Evolutionary conservation across 1,139 yeast genomes (phyloP), one percentile per base, ranked within the genome.

Genomic region (Protomyces pachydermus): DNA sequence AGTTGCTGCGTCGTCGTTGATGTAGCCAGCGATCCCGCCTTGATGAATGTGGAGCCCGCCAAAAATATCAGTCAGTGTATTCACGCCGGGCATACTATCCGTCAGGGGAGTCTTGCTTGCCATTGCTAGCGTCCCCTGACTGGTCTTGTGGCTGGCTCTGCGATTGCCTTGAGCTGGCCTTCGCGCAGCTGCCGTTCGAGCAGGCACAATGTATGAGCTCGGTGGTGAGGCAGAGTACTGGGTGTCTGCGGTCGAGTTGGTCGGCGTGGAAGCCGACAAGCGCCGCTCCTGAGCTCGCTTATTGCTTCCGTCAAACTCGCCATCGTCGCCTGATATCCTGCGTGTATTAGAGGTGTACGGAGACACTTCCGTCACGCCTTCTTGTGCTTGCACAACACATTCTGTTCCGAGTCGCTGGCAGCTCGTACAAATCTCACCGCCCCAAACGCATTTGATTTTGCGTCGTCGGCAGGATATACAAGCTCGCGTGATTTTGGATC

Each of bases 401-500:
- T 60, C 64, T 16, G 46, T 56, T n/a, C 48, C 38, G 32, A 60
- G 58, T n/a, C 64, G 45, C 37, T 42, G 48, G 37, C 64, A 60
- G 16, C 54, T 53, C 39, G 64, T 54, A 34, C 64, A 60, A 10
- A 42, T 18, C 23, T 42, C 48, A 2, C 48, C 48, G 8, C 23
- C 18, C 48, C 48, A 12, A 48, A 60, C 54, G 37, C 64, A 60
- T 16, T 60, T 56, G 39, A 54, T 56, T 16, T 51, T 46, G 28
- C 54, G 58, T 10, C 64, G 53, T 20, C 58, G 48, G 35, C 64
- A 60, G 20, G 58, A 54, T 18, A 56, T 46, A 23, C 64, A 60
- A 5, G 64, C 64, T 10, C 64, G 34, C n/a, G 64, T 60, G 35
- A 60, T 54, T 48, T 60, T 60, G 50, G 54, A 38, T 32, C 64